These are phyloP conservation scores for Malus hybrid DNA, from an alignment of 331 rosid species.

Conservation along the genomic window DNA sequence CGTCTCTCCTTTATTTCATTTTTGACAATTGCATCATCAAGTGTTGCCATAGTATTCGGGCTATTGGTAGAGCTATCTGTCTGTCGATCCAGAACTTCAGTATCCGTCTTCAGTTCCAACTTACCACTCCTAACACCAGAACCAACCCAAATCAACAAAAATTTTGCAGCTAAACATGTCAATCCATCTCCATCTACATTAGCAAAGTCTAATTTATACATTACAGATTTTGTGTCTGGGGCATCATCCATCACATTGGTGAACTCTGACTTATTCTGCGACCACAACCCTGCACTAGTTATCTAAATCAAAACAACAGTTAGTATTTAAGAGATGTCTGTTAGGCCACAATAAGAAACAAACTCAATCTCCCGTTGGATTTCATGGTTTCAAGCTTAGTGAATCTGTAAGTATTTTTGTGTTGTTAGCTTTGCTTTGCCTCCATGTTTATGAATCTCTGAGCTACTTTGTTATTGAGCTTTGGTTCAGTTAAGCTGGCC, in stretches of 20 bases:
- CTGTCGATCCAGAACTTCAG: conserved; percentile 56
- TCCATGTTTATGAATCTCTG: too few relatives aligned
- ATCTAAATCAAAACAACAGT: conserved; percentile 39
- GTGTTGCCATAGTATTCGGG: conserved; percentile 35
- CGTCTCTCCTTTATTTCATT: conserved; percentile 54
- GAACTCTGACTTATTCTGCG: conserved; percentile 48
- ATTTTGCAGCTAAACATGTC: conserved; percentile 50
- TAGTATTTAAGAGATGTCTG: background rate
- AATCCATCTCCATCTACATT: conserved; percentile 53
- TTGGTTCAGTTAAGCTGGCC: too few relatives aligned
- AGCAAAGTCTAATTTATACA: conserved; percentile 41
- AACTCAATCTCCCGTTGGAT: background rate
- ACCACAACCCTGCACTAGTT: conserved; percentile 82
- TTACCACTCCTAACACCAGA: conserved; percentile 58
- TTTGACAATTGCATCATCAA: conserved; percentile 48
- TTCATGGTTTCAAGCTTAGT: too few relatives aligned
- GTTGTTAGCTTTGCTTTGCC: too few relatives aligned
- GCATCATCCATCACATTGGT: conserved; percentile 24
- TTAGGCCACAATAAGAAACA: conserved; percentile 14
- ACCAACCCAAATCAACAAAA: conserved; percentile 75
- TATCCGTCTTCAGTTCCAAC: conserved; percentile 48
- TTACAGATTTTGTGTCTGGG: conserved; percentile 27
- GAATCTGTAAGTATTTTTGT: too few relatives aligned
- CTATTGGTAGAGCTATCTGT: conserved; percentile 42
- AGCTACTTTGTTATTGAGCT: too few relatives aligned